These are phyloP conservation scores for Quercus wislizeni DNA, from an alignment of 306 rosid species.

Conservation along the genomic window DNA sequence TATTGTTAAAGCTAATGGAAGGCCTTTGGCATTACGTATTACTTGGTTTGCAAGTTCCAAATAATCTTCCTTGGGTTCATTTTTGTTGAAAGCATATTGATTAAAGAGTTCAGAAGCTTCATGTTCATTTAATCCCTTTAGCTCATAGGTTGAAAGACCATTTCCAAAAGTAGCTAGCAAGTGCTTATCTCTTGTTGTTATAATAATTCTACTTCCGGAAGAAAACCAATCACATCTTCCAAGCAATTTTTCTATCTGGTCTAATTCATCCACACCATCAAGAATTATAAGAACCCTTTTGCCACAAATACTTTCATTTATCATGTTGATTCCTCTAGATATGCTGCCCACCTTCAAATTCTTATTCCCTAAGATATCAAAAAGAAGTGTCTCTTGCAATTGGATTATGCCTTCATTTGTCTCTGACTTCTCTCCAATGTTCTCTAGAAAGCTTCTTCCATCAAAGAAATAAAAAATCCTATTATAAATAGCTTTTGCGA, in stretches of 20 bases:
- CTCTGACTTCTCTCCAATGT: neutral
- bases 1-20: neutral
- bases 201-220: neutral
- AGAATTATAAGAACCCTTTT: neutral
- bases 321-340: too few species aligned
- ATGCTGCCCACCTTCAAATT: neutral
- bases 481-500: neutral
- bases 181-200: neutral
- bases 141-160: neutral
- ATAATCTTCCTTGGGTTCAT: neutral
- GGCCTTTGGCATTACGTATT: neutral
- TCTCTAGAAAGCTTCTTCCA: neutral
- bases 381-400: neutral
- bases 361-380: neutral
- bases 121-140: neutral
- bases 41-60: neutral
- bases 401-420: neutral
- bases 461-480: slow-evolving; percentile 1
- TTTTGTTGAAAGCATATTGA: neutral
- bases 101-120: neutral
- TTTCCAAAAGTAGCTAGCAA: neutral
- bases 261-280: neutral
- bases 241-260: neutral
- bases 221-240: neutral
- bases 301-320: neutral